Evolutionary conservation across 129 eudicot species (phyloP), one percentile per base, ranked within the genome.

Genomic region (Ambrosia trifida): DNA sequence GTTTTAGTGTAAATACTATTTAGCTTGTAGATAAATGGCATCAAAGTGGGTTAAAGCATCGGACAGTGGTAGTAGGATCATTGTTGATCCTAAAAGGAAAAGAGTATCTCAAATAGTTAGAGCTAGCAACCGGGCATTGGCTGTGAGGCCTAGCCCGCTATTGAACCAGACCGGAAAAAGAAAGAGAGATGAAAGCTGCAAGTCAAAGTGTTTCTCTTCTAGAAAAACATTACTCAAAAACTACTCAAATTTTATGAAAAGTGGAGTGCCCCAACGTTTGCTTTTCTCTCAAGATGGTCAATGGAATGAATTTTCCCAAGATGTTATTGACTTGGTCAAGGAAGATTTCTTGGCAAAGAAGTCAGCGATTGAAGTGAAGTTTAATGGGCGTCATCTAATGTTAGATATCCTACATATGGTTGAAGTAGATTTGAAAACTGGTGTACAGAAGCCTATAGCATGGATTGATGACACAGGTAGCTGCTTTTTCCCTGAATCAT

Each of bases 381-480:
- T 70, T 11, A 74, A 68, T 30, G 83, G 78, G 58, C 67, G 30
- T 31, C 80, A 76, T 69, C 9, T 82, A 57, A 65, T 84, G 46
- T 59, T 87, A 47, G 87, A 87, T 74, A 47, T 84, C 11, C 65
- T 87, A 54, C 78, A 62, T 77, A 84, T 87, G 94, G 72, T 64
- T 12, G 87, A 80, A 73, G 17, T 87, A 19, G 85, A 87, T 72
- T 11, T 87, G 53, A 66, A 63, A 69, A 82, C 83, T 6, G 86
- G 87, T 71, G 47, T 62, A 38, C 86, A 79, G 72, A 77, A 81
- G 24, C 92, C 92, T 12, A 87, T 87, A 45, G 92, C 89, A 11
- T 87, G 92, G 92, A 84, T 87, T 52, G 92, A 87, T 79, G 92
- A 81, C 43, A 74, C 40, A 50, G 86, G 86, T 35, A 59, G 76